These are phyloP conservation scores for Agaricus sinodeliciosus DNA, from an alignment of 768 basidiomycete species.

Conservation along the genomic window DNA sequence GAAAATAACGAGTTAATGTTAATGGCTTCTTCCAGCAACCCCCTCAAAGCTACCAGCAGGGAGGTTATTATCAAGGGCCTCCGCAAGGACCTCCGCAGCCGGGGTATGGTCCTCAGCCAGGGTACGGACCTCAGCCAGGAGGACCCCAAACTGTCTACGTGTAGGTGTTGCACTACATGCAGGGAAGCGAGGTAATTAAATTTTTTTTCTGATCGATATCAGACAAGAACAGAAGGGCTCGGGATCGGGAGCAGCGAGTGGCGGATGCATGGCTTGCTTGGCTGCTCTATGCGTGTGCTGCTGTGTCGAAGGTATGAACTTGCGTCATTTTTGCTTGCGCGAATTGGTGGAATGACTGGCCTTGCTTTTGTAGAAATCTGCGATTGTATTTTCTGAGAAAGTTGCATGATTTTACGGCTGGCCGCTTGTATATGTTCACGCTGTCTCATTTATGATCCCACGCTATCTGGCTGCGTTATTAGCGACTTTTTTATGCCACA, in stretches of 20 bases:
- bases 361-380: conserved; percentile 48
- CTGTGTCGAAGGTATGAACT: conserved; percentile 59
- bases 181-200: background rate
- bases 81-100: conserved; percentile 34
- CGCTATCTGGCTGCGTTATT: too few relatives aligned
- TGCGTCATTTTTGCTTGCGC: conserved; percentile 11
- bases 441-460: background rate
- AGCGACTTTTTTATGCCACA: too few relatives aligned
- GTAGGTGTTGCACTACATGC: conserved; percentile 33
- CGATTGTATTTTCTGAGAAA: conserved; percentile 57
- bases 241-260: conserved; percentile 27
- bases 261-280: conserved; percentile 58
- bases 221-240: conserved; percentile 44
- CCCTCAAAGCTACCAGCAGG: conserved; percentile 53
- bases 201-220: conserved; percentile 17
- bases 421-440: background rate
- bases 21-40: conserved; percentile 44
- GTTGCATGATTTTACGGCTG: background rate
- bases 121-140: conserved; percentile 40
- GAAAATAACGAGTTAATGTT: background rate
- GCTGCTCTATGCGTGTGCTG: conserved; percentile 61
- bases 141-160: conserved; percentile 76
- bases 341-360: conserved; percentile 4
- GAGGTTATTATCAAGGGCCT: conserved; percentile 27
- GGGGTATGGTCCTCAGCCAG: conserved; percentile 44